Percentiles rank a stretch among this genome's conserved stretches.
phyloP scores from a whole-genome alignment of 2,329 filamentous ascomycete genomes.

The Boeremia lycopersici region DNA sequence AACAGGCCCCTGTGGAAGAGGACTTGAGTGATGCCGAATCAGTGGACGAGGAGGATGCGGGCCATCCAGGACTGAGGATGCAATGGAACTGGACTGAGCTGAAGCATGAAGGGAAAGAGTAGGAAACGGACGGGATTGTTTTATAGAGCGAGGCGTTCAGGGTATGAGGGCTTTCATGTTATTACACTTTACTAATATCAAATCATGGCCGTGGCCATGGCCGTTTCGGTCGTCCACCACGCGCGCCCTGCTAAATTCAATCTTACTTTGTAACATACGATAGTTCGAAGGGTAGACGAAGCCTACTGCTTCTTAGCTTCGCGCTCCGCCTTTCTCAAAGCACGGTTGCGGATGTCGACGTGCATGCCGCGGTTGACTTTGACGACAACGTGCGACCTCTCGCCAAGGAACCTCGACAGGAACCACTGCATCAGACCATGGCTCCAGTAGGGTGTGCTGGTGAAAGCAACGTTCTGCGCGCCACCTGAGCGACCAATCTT shows the following conservation, averaged over 20 bases:
- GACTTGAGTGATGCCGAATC: slow-evolving; percentile 15
- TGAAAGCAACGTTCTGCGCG: slow-evolving; percentile 79
- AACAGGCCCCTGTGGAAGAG: not conserved
- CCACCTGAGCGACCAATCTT: slow-evolving; percentile 82
- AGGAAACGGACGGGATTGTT: not conserved
- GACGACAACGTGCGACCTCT: slow-evolving; percentile 63
- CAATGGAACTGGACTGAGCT: slow-evolving; percentile 24
- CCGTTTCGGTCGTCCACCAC: not conserved
- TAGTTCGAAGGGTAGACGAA: not conserved
- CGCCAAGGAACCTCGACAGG: slow-evolving; percentile 65
- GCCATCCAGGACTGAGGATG: slow-evolving; percentile 21
- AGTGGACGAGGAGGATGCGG: slow-evolving; percentile 13
- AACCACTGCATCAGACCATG: slow-evolving; percentile 89
- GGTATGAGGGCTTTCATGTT: not conserved
- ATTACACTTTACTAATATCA: slow-evolving; percentile 1
- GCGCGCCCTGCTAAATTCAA: not conserved
- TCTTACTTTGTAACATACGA: not conserved
- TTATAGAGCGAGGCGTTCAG: slow-evolving; percentile 8
- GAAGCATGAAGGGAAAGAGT: slow-evolving; percentile 1
- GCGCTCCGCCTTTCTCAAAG: slow-evolving; percentile 81
- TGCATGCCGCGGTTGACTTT: slow-evolving; percentile 74
- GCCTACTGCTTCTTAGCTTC: slow-evolving; percentile 70
- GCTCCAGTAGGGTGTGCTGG: slow-evolving; percentile 91
- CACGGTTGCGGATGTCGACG: slow-evolving; percentile 78
- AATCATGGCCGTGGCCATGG: not conserved